Percentiles rank a stretch among this genome's conserved stretches.
Conservation (phyloP, 257 asterid genomes). For the Solanum etuberosum region DNA sequence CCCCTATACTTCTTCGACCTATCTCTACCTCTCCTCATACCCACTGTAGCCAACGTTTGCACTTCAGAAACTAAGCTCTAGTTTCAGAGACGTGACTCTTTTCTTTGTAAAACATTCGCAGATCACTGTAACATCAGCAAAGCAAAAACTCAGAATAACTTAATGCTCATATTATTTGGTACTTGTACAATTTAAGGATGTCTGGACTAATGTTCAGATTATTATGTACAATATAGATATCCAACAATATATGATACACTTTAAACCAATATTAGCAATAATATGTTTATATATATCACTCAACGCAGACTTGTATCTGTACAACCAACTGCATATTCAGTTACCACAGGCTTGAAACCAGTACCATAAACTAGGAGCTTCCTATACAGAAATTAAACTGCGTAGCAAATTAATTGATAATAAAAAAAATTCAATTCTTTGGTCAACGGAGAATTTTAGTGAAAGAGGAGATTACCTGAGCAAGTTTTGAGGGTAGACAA, state of each 20-base stretch:
- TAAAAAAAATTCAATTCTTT: not conserved
- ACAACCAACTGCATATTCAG: not conserved
- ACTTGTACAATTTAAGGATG: not conserved
- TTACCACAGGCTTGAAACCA: not conserved
- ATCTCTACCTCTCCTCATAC: not conserved
- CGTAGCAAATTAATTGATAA: not conserved
- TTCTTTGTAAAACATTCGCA: not conserved
- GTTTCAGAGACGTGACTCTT: not conserved
- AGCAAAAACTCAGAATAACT: not conserved
- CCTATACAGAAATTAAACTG: too few relatives aligned
- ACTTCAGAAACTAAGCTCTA: not conserved
- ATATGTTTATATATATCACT: not conserved
- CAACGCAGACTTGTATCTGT: not conserved
- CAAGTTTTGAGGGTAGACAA: conserved; percentile 64
- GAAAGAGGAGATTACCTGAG: conserved; percentile 32
- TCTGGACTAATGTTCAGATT: not conserved
- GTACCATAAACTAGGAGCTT: too few relatives aligned
- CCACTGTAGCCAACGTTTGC: not conserved
- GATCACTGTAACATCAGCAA: not conserved
- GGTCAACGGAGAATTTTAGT: not conserved
- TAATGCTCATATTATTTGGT: not conserved
- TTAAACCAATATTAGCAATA: not conserved
- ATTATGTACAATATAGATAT: not conserved
- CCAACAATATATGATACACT: not conserved
- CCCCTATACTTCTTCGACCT: not conserved